A percentile compares a stretch with the other conserved stretches of the same genome.
phyloP scores from a whole-genome alignment of 768 basidiomycete genomes.

The Rhodotorula toruloides region DNA sequence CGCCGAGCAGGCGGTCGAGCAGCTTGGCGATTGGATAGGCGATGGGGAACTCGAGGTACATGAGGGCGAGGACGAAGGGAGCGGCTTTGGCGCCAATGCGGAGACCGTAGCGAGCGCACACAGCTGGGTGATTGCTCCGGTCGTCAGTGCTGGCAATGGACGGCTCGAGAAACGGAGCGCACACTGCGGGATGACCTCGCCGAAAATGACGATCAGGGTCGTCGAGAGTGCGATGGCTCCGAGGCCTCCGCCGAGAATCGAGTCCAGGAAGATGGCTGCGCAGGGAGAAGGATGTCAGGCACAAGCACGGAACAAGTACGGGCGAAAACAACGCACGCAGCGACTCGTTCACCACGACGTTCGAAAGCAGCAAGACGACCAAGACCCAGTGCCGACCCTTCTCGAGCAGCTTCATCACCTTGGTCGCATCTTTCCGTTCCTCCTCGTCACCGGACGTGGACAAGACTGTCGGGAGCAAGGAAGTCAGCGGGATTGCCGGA shows the following conservation, averaged over 20 bases:
- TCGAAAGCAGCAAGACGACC: constrained; percentile 79
- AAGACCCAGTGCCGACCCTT: constrained; percentile 87
- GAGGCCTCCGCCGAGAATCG: constrained; percentile 51
- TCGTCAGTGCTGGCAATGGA: not conserved
- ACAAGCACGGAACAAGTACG: not conserved
- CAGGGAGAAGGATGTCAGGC: too few species aligned
- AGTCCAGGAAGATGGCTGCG: constrained; percentile 49
- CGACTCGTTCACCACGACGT: constrained; percentile 58
- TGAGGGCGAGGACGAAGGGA: constrained; percentile 62
- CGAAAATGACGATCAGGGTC: constrained; percentile 46
- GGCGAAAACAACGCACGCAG: constrained; percentile 37
- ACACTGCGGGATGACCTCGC: constrained; percentile 60
- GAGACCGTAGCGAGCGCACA: constrained; percentile 71
- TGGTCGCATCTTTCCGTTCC: constrained; percentile 45
- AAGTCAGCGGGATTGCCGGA: too few species aligned
- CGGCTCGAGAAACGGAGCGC: constrained; percentile 14
- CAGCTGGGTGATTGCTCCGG: constrained; percentile 48
- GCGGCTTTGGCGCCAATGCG: constrained; percentile 72
- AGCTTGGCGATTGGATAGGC: constrained; percentile 67
- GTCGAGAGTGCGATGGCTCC: constrained; percentile 47
- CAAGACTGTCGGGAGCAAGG: constrained; percentile 21
- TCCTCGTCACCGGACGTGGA: constrained; percentile 34
- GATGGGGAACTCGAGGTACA: constrained; percentile 53
- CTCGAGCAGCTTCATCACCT: constrained; percentile 55
- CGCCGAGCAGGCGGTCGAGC: constrained; percentile 74